Evolutionary conservation across 202 grass and related monocot genomes (phyloP), one percentile per base, ranked within the genome.

Genomic region (Tripidium arundinaceum): DNA sequence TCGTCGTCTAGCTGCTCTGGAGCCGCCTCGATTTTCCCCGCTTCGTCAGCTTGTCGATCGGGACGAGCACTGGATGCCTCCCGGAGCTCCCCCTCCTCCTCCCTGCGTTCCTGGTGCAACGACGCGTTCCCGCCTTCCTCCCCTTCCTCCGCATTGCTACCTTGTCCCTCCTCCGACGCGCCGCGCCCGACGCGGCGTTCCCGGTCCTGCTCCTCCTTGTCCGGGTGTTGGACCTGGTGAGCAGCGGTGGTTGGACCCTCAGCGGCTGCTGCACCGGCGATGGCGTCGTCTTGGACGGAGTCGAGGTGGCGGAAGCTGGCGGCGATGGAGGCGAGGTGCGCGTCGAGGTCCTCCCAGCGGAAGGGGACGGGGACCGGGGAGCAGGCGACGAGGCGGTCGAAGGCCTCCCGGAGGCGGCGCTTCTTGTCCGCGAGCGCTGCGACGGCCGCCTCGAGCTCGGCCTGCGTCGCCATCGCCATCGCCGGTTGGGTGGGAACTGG

Each of bases 281-380:
- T 25, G 54, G 24, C 64, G 57, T 37, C 4, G 58, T 36, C 13
- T 12, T 82, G 45, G 36, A 3, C 16, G 27, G 67, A 34, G 14
- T 16, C 11, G 76, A 57, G 26, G 13, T 41, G 43, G 72, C 46
- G 22, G 66, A 72, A 59, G 45, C 21, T 47, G 47, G 11, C n/a
- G 66, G 36, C 24, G 34, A 83, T 28, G 67, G 85, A 72, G 19
- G 74, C 82, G 74, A 83, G 31, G 85, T 87, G 59, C n/a, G 74
- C 37, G 79, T 87, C 67, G 74, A 87, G 45, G 59, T 87, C 79
- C 43, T 82, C 85, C 85, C 85, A 87, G 58, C 42, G 62, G 79
- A 87, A 73, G 15, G 79, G 85, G 36, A 87, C 15, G 14, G 79
- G 79, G 7, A 45, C 18, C 6, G 74, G 66, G 74, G 85, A 43